Evolutionary conservation across 1,139 yeast species (phyloP), one percentile per base, ranked within the genome.

Genomic region (Geotrichum europaeum): DNA sequence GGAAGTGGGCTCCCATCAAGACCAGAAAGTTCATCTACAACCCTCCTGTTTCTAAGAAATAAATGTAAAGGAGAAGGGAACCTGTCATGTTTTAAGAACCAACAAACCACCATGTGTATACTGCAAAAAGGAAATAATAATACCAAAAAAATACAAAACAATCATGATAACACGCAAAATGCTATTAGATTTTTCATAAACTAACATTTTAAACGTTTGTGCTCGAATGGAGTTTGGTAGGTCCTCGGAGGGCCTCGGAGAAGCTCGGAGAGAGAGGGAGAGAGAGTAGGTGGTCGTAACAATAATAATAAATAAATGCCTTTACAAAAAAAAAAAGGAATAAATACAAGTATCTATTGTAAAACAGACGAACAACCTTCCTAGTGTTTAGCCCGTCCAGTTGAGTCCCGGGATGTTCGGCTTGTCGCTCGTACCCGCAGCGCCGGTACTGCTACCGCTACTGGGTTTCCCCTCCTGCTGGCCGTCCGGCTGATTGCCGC

Each of bases 1-100:
- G 92, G 91, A 94, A 94, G 82, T 94, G 99, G 99, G 85, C 92
- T 74, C 87, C 92, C 73, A 82, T 94, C 78, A 92, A 92, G 85
- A 88, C 86, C 80, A 89, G 99, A 85, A 90, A 92, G 87, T 83
- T 90, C 77, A 85, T 85, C 73, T 94, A 87, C 84, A 88, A 85
- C 79, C 96, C 96, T 73, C 96, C 80, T 53, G 34, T 28, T n/a
- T 28, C 97, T 78, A 85, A 82, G 79, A 83, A 84, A 78, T 81
- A 78, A 43, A 40, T 40, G 47, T 40, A 40, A n/a, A 40, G 47
- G 20, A 40, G 20, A 40, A 40, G 20, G 47, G 47, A 40, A 18
- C n/a, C 47, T 40, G 47, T 40, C 47, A 40, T 40, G 47, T 40
- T 40, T 40, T 40, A 40, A 40, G 47, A 40, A 40, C 47, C 20